A percentile compares a stretch with the other conserved stretches of the same genome.
Conservation (phyloP, 2,329 filamentous ascomycete genomes). For the Chaetothyriales sp. region DNA sequence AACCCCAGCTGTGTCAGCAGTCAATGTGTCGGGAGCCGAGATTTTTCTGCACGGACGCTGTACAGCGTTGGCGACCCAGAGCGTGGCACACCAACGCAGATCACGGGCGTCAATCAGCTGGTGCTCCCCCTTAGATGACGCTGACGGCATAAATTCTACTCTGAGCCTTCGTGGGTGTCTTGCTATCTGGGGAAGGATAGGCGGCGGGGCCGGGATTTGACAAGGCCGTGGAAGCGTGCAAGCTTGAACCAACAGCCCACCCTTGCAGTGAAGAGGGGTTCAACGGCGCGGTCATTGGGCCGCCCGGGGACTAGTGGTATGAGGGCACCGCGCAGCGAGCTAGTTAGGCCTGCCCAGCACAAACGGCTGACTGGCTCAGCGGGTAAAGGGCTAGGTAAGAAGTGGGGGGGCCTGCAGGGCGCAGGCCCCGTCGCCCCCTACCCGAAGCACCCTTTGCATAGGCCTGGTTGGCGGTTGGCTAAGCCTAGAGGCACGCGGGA, state of each 20-base stretch:
- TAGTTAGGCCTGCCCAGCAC: neutral
- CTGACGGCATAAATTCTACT: neutral
- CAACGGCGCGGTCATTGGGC: neutral
- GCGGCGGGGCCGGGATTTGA: neutral
- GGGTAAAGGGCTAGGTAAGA: neutral
- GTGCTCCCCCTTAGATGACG: too few relatives aligned
- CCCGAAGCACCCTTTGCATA: neutral
- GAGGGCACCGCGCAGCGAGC: neutral
- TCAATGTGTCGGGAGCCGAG: too few relatives aligned
- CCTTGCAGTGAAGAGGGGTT: neutral
- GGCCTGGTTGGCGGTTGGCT: neutral
- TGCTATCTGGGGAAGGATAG: neutral
- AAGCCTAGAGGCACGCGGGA: neutral
- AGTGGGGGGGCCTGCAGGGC: neutral
- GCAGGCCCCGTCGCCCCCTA: neutral
- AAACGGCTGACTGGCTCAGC: neutral
- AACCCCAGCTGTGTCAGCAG: too few relatives aligned
- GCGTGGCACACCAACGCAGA: too few relatives aligned
- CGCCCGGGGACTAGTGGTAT: neutral
- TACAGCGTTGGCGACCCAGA: too few relatives aligned
- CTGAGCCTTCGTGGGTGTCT: neutral
- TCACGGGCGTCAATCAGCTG: too few relatives aligned
- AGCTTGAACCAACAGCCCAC: neutral
- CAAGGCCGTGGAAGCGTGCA: neutral
- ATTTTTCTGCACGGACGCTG: too few relatives aligned